phyloP scores from a whole-genome alignment of 2,329 filamentous ascomycete genomes.

The Aspergillus flavus region DNA sequence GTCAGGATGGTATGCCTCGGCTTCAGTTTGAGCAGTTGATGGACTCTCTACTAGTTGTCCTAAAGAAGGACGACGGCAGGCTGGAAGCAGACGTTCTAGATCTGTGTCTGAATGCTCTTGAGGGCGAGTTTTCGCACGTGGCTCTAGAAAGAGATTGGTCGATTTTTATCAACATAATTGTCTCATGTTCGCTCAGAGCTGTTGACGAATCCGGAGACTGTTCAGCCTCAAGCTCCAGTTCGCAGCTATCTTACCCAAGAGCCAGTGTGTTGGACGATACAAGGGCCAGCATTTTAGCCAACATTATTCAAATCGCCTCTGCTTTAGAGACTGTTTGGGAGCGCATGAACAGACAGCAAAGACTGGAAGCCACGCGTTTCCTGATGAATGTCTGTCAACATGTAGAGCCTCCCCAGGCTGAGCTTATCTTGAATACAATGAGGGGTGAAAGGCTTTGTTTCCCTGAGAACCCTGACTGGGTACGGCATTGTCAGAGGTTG shows the following conservation, averaged over 20 bases:
- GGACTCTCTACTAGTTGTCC: slow-evolving; percentile 36
- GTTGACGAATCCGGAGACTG: slow-evolving; percentile 31
- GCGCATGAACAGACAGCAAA: slow-evolving; percentile 38
- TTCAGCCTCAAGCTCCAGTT: slow-evolving; percentile 23
- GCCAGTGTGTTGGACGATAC: slow-evolving; percentile 35
- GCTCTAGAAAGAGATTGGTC: slow-evolving; percentile 37
- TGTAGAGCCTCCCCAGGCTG: slow-evolving; percentile 42
- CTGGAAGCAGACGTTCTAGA: slow-evolving; percentile 45
- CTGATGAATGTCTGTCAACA: slow-evolving; percentile 39
- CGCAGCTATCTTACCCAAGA: slow-evolving; percentile 29
- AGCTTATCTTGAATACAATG: slow-evolving; percentile 40
- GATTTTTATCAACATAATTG: slow-evolving; percentile 36
- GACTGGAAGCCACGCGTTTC: slow-evolving; percentile 38
- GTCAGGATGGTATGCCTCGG: slow-evolving; percentile 41
- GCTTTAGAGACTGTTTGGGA: slow-evolving; percentile 42
- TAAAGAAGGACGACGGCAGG: slow-evolving; percentile 40
- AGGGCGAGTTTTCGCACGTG: slow-evolving; percentile 38
- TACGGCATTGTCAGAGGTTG: slow-evolving; percentile 36
- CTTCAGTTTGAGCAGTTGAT: slow-evolving; percentile 41
- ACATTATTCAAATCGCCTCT: slow-evolving; percentile 40
- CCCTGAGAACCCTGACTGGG: slow-evolving; percentile 37
- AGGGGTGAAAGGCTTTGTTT: slow-evolving; percentile 37
- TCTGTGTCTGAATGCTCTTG: slow-evolving; percentile 42
- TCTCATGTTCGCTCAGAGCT: slow-evolving; percentile 38
- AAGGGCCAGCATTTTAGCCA: slow-evolving; percentile 41